Evolutionary conservation across 1,284 basidiomycete species (phyloP).

Genomic region (Pisolithus thermaeus): DNA sequence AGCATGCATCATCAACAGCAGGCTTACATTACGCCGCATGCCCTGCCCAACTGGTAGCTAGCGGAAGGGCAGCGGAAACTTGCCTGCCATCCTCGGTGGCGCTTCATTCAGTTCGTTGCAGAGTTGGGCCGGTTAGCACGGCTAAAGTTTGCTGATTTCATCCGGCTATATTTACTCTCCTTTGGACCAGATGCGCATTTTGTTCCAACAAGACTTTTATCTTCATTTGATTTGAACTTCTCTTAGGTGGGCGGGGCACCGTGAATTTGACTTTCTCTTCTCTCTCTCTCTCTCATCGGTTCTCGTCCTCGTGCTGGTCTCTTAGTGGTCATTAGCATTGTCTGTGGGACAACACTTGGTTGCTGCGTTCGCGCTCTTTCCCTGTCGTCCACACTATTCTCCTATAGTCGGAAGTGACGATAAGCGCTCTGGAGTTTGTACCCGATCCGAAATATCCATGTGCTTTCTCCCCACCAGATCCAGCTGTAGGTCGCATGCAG

Average conservation of each 20-base stretch:
- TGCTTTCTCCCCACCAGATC: background rate
- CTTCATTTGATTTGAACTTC: background rate
- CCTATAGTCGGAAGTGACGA: no score
- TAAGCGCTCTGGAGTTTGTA: no score
- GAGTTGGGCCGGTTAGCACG: constrained; percentile 25
- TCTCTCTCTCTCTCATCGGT: no score
- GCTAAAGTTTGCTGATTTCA: constrained; percentile 3
- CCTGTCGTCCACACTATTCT: no score
- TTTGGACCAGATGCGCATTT: background rate
- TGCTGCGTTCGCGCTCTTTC: no score
- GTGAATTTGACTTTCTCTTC: background rate
- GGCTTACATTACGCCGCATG: background rate
- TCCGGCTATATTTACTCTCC: constrained; percentile 1
- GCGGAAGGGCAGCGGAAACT: constrained; percentile 5
- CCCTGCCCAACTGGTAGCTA: constrained; percentile 2
- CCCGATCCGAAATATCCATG: no score
- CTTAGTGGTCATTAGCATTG: background rate
- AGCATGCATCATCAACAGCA: constrained; percentile 8
- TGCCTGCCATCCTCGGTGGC: constrained; percentile 15
- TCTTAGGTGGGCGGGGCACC: constrained; percentile 1
- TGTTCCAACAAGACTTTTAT: background rate
- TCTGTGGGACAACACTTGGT: background rate
- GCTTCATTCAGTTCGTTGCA: constrained; percentile 26
- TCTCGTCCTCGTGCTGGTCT: background rate
- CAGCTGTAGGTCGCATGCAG: no score